phyloP scores from a whole-genome alignment of 2,329 filamentous ascomycete genomes.

The Hymenoscyphus repandus region DNA sequence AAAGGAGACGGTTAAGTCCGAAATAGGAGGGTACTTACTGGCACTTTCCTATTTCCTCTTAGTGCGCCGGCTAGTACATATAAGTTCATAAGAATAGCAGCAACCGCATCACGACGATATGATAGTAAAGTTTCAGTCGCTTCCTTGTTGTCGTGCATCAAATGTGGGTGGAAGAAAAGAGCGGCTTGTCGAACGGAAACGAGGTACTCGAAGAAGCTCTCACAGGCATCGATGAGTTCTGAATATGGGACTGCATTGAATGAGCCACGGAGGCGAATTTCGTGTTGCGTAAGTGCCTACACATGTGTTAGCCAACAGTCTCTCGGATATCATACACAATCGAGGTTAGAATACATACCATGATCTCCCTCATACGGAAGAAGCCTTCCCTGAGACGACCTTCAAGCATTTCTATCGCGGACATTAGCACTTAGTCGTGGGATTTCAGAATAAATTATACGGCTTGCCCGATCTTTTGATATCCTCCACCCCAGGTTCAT shows the following conservation, averaged over 20 bases:
- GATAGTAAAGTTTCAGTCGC: conserved; percentile 44
- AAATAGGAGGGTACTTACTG: conserved; percentile 22
- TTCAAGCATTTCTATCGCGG: conserved; percentile 47
- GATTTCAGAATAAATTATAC: no score
- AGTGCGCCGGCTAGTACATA: conserved; percentile 54
- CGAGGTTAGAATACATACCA: conserved; percentile 27
- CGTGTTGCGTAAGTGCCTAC: conserved; percentile 50
- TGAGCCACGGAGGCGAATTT: conserved; percentile 51
- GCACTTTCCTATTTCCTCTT: conserved; percentile 44
- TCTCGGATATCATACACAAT: no score
- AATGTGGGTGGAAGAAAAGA: conserved; percentile 51
- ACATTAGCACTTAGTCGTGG: conserved; percentile 5
- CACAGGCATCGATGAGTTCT: conserved; percentile 49
- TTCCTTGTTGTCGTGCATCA: conserved; percentile 45
- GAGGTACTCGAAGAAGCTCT: conserved; percentile 55
- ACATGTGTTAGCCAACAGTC: neutral
- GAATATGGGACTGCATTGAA: conserved; percentile 53
- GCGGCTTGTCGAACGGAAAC: conserved; percentile 53
- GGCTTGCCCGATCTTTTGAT: conserved; percentile 39
- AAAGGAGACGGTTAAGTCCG: neutral
- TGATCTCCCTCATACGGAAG: conserved; percentile 49
- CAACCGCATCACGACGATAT: conserved; percentile 51
- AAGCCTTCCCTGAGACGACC: conserved; percentile 56
- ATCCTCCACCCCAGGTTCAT: conserved; percentile 46
- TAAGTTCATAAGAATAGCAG: conserved; percentile 51